phyloP scores from a whole-genome alignment of 192 early-diverging fungal species.

The Backusella tuberculispora region DNA sequence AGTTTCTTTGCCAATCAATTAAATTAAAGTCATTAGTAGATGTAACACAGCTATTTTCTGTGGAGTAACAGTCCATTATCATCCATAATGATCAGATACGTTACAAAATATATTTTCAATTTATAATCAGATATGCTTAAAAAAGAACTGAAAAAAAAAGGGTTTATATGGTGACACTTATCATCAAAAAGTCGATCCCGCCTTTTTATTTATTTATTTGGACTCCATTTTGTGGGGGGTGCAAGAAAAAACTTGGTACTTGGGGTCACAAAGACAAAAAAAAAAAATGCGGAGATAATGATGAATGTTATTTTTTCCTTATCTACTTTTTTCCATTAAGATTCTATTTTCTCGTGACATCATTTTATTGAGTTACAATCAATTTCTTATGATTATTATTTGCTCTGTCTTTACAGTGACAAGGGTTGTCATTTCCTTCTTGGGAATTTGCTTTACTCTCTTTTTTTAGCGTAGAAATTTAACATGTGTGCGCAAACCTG shows the following conservation, averaged over 20 bases:
- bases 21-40: constrained; percentile 9
- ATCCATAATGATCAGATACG: neutral
- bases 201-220: neutral
- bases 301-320: neutral
- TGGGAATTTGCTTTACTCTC: neutral
- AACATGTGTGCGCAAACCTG: constrained; percentile 1
- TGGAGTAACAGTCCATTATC: neutral
- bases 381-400: neutral
- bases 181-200: neutral
- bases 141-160: neutral
- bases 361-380: neutral
- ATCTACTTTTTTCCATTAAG: neutral
- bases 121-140: neutral
- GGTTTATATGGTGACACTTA: neutral
- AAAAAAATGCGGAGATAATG: neutral
- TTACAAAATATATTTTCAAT: neutral
- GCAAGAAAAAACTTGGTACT: neutral
- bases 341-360: constrained; percentile 11
- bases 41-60: neutral
- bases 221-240: neutral
- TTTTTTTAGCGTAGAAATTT: neutral
- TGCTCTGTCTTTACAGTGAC: neutral
- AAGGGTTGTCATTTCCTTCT: constrained; percentile 16
- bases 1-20: constrained; percentile 1
- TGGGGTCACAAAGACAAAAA: neutral